These are phyloP conservation scores for Penicillium verrucosum DNA, from an alignment of 2,329 filamentous ascomycete species.

Conservation along the genomic window DNA sequence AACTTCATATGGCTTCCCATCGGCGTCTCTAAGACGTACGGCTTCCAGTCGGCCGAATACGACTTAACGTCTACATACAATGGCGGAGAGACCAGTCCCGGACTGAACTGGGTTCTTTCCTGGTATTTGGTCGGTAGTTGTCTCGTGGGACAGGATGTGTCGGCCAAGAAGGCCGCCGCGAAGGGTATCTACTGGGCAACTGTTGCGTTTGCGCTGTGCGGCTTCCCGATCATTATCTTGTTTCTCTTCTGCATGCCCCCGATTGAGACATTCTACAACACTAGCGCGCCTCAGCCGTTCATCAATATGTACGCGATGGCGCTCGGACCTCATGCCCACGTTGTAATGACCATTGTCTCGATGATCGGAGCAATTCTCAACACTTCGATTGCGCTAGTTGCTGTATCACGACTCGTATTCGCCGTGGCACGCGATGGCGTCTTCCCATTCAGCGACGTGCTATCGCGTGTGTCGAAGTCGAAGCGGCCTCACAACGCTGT, in stretches of 20 bases:
- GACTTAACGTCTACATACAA: conserved; percentile 44
- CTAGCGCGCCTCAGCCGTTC: conserved; percentile 28
- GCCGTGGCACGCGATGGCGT: conserved; percentile 57
- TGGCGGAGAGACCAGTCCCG: conserved; percentile 21
- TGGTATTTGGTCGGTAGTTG: conserved; percentile 28
- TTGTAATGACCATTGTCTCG: conserved; percentile 24
- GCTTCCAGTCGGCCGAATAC: conserved; percentile 45
- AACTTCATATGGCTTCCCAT: conserved; percentile 50
- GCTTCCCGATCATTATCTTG: conserved; percentile 30
- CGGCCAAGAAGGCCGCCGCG: conserved; percentile 30
- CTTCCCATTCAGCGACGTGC: conserved; percentile 53
- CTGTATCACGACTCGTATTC: conserved; percentile 55
- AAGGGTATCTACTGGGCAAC: conserved; percentile 32
- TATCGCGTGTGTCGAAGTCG: conserved; percentile 48
- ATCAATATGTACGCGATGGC: conserved; percentile 24
- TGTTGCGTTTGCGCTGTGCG: conserved; percentile 28
- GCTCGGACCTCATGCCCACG: conserved; percentile 20
- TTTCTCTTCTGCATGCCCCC: conserved; percentile 33
- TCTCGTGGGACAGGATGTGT: conserved; percentile 30
- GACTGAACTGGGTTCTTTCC: conserved; percentile 30
- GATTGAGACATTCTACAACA: conserved; percentile 31
- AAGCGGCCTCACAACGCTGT: conserved; percentile 56
- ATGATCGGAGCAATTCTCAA: conserved; percentile 34
- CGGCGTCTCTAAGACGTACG: conserved; percentile 44
- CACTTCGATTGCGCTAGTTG: conserved; percentile 53